Evolutionary conservation across 139 green algal species (phyloP).

Genomic region (Chlorella sp.): DNA sequence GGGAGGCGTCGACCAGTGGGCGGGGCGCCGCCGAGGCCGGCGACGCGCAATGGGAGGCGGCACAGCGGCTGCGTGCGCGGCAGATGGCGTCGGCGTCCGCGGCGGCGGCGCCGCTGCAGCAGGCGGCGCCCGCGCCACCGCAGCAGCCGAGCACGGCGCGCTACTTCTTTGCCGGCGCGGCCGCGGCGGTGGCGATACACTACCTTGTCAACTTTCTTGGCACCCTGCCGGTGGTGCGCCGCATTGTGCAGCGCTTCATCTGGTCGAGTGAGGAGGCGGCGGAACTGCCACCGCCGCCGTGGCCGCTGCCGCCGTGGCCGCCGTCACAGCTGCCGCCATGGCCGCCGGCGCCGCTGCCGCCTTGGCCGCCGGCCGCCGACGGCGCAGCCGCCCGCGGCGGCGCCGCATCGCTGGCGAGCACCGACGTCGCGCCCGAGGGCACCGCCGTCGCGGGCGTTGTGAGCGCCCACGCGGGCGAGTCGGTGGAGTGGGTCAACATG

Average conservation of each 20-base stretch:
- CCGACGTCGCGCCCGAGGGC: too few relatives aligned
- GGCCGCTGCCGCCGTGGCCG: background rate
- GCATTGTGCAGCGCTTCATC: constrained; percentile 47
- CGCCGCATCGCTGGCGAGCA: too few relatives aligned
- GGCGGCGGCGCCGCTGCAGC: background rate
- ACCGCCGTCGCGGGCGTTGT: constrained; percentile 35
- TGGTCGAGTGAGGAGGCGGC: constrained; percentile 41
- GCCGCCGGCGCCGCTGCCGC: background rate
- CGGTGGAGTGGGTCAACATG: constrained; percentile 98
- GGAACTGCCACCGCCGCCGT: background rate
- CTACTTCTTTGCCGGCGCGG: constrained; percentile 37
- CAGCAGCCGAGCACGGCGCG: background rate
- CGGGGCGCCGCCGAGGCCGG: too few relatives aligned
- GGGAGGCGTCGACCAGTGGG: constrained; percentile 1
- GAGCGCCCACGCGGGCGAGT: constrained; percentile 69
- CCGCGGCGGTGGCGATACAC: constrained; percentile 36
- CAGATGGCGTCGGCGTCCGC: background rate
- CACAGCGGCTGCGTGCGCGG: background rate
- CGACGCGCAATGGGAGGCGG: background rate
- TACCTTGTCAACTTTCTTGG: constrained; percentile 41
- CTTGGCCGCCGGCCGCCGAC: background rate
- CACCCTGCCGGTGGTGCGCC: constrained; percentile 42
- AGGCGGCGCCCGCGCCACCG: too few relatives aligned
- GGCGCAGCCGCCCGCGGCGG: background rate
- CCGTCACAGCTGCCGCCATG: background rate